Evolutionary conservation across 352 stramenopile species (phyloP).

Genomic region (Phytophthora ramorum): DNA sequence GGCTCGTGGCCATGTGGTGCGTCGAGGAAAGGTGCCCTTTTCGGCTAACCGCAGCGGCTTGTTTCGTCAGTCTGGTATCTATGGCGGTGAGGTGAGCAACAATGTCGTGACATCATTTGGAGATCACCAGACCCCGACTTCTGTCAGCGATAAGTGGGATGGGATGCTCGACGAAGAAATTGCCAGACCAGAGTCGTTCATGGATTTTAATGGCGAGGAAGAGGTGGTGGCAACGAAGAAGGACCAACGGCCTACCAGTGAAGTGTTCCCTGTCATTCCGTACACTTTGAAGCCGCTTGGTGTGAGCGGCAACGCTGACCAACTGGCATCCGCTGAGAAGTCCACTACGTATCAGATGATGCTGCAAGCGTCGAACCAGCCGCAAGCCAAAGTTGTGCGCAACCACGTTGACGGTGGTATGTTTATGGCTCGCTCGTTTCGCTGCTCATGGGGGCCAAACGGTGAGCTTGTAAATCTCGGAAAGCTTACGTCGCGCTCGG

Average conservation of each 20-base stretch:
- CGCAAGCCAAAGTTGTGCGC: slow-evolving; percentile 39
- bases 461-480: slow-evolving; percentile 75
- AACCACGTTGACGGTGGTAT: slow-evolving; percentile 71
- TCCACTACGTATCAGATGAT: slow-evolving; percentile 81
- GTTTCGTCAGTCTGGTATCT: slow-evolving; percentile 60
- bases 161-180: slow-evolving; percentile 18
- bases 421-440: slow-evolving; percentile 84
- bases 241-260: slow-evolving; percentile 35
- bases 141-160: slow-evolving; percentile 25
- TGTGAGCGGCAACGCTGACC: slow-evolving; percentile 26
- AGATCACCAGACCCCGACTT: slow-evolving; percentile 16
- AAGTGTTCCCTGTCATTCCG: slow-evolving; percentile 45
- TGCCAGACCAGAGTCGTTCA: slow-evolving; percentile 3
- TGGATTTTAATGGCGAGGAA: slow-evolving; percentile 32
- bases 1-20: slow-evolving; percentile 28
- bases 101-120: slow-evolving; percentile 49
- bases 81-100: slow-evolving; percentile 26
- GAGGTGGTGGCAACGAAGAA: slow-evolving; percentile 26
- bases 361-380: slow-evolving; percentile 46
- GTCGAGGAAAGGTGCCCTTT: slow-evolving; percentile 25
- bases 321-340: slow-evolving; percentile 41
- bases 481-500: slow-evolving; percentile 41
- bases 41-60: slow-evolving; percentile 44
- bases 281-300: slow-evolving; percentile 40
- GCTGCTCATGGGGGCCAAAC: slow-evolving; percentile 82